These are phyloP conservation scores for Didymella glomerata DNA, from an alignment of 2,329 filamentous ascomycete genomes.

Conservation along the genomic window DNA sequence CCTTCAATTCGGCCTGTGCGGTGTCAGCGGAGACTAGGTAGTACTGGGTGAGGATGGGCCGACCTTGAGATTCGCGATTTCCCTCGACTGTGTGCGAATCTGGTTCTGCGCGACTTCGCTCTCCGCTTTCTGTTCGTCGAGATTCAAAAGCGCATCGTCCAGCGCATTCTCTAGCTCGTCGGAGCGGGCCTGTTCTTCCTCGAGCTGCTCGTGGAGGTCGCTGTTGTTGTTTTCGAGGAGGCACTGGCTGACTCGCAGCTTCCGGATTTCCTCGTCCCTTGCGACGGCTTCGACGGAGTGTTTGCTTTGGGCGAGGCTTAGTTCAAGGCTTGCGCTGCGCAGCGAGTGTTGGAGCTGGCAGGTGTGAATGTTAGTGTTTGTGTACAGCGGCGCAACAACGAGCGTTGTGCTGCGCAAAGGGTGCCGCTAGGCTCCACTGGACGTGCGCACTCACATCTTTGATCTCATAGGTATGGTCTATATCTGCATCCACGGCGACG, in stretches of 20 bases:
- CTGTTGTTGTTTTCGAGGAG: conserved; percentile 78
- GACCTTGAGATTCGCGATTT: conserved; percentile 66
- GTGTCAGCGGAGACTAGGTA: conserved; percentile 38
- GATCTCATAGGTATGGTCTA: conserved; percentile 42
- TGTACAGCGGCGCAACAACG: conserved; percentile 16
- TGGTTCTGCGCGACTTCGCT: conserved; percentile 59
- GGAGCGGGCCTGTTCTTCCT: conserved; percentile 67
- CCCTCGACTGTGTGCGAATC: conserved; percentile 60
- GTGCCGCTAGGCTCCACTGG: conserved; percentile 18
- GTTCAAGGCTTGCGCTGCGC: conserved; percentile 67
- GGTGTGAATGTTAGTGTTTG: conserved; percentile 24
- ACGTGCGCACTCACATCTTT: conserved; percentile 44
- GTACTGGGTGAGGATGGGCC: conserved; percentile 56
- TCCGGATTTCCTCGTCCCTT: conserved; percentile 78
- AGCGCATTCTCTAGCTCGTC: conserved; percentile 62
- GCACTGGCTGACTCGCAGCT: conserved; percentile 70
- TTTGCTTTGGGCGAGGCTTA: conserved; percentile 71
- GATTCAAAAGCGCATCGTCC: conserved; percentile 57
- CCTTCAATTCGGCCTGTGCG: conserved; percentile 72
- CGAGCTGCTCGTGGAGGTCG: conserved; percentile 69
- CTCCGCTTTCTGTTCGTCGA: conserved; percentile 58
- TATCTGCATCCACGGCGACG: conserved; percentile 36
- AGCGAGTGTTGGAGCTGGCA: conserved; percentile 60
- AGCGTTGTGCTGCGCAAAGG: background rate
- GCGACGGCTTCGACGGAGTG: conserved; percentile 72